Conservation (phyloP, 106 monocot species). For the Dioscorea alata region DNA sequence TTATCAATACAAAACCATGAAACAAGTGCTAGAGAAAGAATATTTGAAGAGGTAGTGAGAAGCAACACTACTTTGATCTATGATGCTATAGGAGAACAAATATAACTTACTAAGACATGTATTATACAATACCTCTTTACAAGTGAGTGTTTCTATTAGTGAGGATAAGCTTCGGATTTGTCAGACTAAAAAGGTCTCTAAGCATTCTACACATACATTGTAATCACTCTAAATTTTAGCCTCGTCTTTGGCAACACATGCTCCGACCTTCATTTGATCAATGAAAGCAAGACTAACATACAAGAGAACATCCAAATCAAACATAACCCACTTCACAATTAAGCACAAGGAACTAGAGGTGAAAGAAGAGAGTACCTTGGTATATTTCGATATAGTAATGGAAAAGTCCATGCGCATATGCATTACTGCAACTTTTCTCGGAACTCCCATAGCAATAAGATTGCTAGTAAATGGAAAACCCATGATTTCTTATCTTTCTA, state of each 20-base stretch:
- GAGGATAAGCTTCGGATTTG: conserved; percentile 78
- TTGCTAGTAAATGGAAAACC: background rate
- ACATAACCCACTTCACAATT: background rate
- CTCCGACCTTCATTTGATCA: conserved; percentile 59
- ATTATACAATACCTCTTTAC: conserved; percentile 50
- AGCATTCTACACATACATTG: conserved; percentile 40
- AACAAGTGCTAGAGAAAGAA: no score
- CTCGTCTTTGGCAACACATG: conserved; percentile 69
- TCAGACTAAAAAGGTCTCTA: conserved; percentile 64
- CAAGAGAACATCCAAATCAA: background rate
- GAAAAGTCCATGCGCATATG: conserved; percentile 68
- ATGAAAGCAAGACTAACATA: background rate
- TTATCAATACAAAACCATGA: no score
- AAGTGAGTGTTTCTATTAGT: conserved; percentile 68
- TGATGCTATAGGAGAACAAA: no score
- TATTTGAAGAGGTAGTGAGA: no score
- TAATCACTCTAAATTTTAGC: conserved; percentile 72
- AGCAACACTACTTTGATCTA: no score
- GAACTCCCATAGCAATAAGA: conserved; percentile 42
- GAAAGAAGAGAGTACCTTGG: conserved; percentile 44
- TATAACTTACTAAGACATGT: no score
- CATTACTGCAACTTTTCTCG: conserved; percentile 79
- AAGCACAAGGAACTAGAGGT: background rate
- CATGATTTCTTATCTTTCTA: no score
- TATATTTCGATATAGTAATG: conserved; percentile 57